phyloP scores from a whole-genome alignment of 2,329 filamentous ascomycete species.

The Botrytis paeoniae region DNA sequence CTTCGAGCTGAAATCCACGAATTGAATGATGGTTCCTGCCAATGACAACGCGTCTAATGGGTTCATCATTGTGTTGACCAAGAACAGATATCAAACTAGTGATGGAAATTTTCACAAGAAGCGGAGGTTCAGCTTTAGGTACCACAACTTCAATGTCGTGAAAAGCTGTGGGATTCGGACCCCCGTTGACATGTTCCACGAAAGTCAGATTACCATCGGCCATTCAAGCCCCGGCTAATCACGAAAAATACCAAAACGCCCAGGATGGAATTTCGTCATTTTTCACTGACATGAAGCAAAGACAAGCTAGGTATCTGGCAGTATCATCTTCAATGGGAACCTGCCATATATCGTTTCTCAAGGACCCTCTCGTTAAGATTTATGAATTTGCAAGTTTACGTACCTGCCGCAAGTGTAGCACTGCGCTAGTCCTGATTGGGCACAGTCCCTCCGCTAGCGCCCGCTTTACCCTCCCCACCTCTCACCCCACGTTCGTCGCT shows the following conservation, averaged over 20 bases:
- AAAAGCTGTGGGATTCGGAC: not conserved
- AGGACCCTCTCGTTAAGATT: not conserved
- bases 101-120: not conserved
- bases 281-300: not conserved
- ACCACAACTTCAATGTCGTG: no score
- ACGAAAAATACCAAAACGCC: not conserved
- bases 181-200: not conserved
- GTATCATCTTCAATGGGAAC: not conserved
- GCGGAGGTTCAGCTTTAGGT: not conserved
- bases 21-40: conserved; percentile 22
- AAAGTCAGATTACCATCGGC: not conserved
- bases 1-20: conserved; percentile 24
- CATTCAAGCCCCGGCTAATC: not conserved
- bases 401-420: not conserved
- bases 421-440: not conserved
- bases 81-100: not conserved
- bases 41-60: conserved; percentile 18
- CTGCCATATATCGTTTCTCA: not conserved
- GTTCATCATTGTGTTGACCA: conserved; percentile 3
- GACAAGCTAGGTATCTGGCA: not conserved
- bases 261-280: not conserved
- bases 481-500: not conserved
- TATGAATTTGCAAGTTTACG: not conserved
- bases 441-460: not conserved
- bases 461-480: not conserved